Evolutionary conservation across 1,284 basidiomycete species (phyloP).

Genomic region (Exobasidium rhododendri): DNA sequence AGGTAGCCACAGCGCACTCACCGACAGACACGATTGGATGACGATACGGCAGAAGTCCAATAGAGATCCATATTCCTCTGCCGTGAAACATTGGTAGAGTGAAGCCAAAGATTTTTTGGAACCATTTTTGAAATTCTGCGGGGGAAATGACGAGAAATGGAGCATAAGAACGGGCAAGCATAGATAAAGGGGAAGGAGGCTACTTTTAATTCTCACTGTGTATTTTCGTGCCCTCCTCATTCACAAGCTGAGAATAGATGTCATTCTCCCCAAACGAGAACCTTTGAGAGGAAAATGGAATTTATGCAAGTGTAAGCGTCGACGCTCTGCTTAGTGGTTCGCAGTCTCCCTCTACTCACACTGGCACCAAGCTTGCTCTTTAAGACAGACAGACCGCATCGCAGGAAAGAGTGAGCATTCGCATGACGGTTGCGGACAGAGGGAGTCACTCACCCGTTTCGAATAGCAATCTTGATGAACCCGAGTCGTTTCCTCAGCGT

Average conservation of each 20-base stretch:
- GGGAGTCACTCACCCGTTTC: constrained; percentile 67
- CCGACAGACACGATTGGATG: constrained; percentile 87
- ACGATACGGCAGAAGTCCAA: constrained; percentile 84
- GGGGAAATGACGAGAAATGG: too few relatives aligned
- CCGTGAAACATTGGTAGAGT: constrained; percentile 95
- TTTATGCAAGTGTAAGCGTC: too few relatives aligned
- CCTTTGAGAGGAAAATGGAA: constrained; percentile 1
- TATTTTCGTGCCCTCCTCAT: constrained; percentile 84
- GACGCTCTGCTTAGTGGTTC: too few relatives aligned
- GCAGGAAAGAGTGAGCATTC: constrained; percentile 6
- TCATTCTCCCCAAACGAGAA: constrained; percentile 91
- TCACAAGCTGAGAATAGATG: constrained; percentile 95
- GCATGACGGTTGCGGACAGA: not conserved
- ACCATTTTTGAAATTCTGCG: constrained; percentile 36
- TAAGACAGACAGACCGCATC: not conserved
- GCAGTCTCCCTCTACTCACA: constrained; percentile 16
- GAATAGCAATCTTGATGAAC: constrained; percentile 95
- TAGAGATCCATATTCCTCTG: constrained; percentile 66
- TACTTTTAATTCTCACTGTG: constrained; percentile 61
- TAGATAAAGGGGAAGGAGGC: too few relatives aligned
- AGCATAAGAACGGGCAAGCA: not conserved
- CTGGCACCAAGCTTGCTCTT: constrained; percentile 42
- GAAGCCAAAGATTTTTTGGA: constrained; percentile 73
- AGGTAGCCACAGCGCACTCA: constrained; percentile 23
- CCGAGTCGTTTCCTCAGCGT: constrained; percentile 73